Percentiles rank a stretch among this genome's conserved stretches.
Evolutionary conservation across 2,329 filamentous ascomycete species (phyloP).

Genomic region (Fusarium duplospermum): DNA sequence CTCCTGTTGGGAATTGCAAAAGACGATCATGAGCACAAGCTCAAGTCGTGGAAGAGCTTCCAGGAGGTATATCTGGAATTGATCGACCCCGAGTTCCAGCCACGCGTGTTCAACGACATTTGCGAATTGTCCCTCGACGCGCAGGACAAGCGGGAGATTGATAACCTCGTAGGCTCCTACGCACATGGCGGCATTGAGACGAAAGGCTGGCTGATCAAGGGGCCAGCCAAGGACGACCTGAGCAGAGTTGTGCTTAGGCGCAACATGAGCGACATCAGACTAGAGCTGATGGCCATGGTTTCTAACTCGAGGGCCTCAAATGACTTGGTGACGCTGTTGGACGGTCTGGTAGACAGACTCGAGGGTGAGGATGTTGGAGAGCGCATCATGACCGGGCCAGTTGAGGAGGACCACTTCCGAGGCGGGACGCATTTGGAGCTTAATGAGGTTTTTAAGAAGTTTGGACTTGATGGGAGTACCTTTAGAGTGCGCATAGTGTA

Average conservation of each 20-base stretch:
- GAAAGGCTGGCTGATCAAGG: background rate
- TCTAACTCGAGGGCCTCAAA: no score
- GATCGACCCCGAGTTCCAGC: background rate
- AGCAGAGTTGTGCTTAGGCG: background rate
- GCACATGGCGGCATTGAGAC: rapidly evolving
- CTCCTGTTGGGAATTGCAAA: background rate
- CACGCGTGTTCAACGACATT: background rate
- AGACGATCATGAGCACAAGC: background rate
- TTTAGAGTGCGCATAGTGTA: background rate
- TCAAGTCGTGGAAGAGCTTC: background rate
- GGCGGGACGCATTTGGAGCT: rapidly evolving
- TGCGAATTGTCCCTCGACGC: background rate
- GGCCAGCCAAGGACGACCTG: rapidly evolving
- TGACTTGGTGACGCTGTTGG: no score
- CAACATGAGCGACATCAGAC: background rate
- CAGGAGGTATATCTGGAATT: background rate
- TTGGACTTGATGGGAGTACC: background rate
- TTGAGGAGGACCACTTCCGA: background rate
- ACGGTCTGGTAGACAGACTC: no score
- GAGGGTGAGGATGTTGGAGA: background rate
- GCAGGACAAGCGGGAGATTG: background rate
- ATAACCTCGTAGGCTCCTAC: background rate
- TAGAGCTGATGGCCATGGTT: background rate
- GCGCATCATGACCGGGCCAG: background rate
- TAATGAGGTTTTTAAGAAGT: background rate